These are phyloP conservation scores for Gyrodon lividus DNA, from an alignment of 768 basidiomycete species.

Conservation along the genomic window DNA sequence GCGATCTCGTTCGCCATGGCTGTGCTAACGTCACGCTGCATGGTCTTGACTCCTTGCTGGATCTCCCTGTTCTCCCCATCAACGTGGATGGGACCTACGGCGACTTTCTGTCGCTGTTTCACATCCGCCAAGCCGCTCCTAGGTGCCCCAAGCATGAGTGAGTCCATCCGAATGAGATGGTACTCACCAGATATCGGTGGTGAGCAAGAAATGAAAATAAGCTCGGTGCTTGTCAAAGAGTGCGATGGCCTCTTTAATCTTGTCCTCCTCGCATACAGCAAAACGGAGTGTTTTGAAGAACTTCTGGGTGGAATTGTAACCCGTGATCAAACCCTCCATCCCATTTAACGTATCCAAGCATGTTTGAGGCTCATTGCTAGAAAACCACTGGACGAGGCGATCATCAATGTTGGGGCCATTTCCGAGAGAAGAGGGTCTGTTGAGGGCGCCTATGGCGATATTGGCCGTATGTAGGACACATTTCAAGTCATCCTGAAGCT, in stretches of 20 bases:
- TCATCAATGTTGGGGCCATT: background rate
- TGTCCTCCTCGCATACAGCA: background rate
- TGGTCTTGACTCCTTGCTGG: too few species aligned
- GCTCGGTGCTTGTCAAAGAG: background rate
- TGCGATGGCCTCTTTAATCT: constrained; percentile 2
- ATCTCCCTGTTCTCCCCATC: too few species aligned
- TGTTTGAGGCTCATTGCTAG: background rate
- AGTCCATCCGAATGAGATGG: too few species aligned
- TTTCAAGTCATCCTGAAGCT: too few species aligned
- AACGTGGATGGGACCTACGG: too few species aligned
- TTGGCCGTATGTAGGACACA: too few species aligned
- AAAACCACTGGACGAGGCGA: constrained; percentile 11
- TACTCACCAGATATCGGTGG: constrained; percentile 13
- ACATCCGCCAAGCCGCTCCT: too few species aligned
- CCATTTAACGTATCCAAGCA: constrained; percentile 7
- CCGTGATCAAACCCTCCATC: constrained; percentile 4
- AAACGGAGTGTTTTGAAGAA: background rate
- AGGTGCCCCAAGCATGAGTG: too few species aligned
- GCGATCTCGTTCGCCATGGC: too few species aligned
- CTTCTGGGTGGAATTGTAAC: background rate
- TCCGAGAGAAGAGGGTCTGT: background rate
- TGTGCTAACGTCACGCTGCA: too few species aligned
- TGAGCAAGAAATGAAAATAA: constrained; percentile 14
- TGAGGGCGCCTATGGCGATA: too few species aligned
- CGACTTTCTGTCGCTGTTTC: too few species aligned